Conservation (phyloP, 2,329 filamentous ascomycete species). For the Neonectria sp. region DNA sequence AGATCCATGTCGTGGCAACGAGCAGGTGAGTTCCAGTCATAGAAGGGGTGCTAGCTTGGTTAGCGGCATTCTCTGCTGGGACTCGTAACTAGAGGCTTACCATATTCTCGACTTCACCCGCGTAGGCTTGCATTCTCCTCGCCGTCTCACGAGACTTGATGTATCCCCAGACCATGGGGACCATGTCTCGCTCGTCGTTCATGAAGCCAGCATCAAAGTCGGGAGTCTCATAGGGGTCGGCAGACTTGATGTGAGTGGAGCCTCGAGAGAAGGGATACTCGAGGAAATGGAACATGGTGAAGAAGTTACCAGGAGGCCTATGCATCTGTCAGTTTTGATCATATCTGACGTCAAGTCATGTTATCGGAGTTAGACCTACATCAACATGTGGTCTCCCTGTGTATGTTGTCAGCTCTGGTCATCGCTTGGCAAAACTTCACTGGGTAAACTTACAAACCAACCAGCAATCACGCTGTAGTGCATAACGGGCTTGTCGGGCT, state of each 20-base stretch:
- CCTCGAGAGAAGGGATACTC: conserved; percentile 85
- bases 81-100: conserved; percentile 23
- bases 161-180: conserved; percentile 87
- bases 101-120: conserved; percentile 78
- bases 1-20: conserved; percentile 82
- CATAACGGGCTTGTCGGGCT: conserved; percentile 90
- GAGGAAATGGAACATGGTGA: conserved; percentile 88
- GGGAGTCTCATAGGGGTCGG: conserved; percentile 80
- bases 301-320: conserved; percentile 84
- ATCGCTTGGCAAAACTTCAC: background rate
- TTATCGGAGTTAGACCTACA: conserved; percentile 54
- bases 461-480: conserved; percentile 85
- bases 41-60: conserved; percentile 74
- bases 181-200: conserved; percentile 90
- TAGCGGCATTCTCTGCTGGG: conserved; percentile 43
- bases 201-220: conserved; percentile 89
- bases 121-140: conserved; percentile 82
- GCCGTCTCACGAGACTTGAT: conserved; percentile 88
- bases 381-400: conserved; percentile 69
- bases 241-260: conserved; percentile 78
- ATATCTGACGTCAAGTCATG: rapidly evolving
- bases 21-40: conserved; percentile 78
- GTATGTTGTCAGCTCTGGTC: background rate
- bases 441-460: conserved; percentile 61
- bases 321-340: conserved; percentile 48